Percentiles rank a stretch among this genome's conserved stretches.
These are phyloP conservation scores for Mortierella alpina DNA, from an alignment of 192 early-diverging fungal genomes.

Conservation along the genomic window DNA sequence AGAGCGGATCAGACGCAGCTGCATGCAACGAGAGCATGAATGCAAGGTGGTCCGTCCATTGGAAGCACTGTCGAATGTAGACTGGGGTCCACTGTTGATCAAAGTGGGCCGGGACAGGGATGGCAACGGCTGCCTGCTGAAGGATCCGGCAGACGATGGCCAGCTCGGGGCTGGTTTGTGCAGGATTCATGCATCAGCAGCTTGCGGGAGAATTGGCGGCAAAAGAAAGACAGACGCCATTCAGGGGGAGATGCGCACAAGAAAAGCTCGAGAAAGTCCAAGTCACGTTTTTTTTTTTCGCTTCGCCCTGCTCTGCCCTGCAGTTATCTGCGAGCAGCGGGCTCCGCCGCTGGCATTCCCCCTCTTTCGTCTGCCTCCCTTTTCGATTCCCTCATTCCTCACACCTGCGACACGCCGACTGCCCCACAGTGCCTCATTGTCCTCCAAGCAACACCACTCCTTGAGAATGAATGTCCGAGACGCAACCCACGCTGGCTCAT, in stretches of 20 bases:
- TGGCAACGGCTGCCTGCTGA: constrained; percentile 17
- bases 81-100: constrained; percentile 32
- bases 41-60: constrained; percentile 43
- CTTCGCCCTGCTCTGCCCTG: too few species aligned
- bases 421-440: background rate
- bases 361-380: background rate
- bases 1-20: too few species aligned
- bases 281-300: too few species aligned
- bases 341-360: too few species aligned
- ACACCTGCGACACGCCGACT: background rate
- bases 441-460: too few species aligned
- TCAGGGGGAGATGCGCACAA: background rate
- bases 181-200: constrained; percentile 26
- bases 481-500: constrained; percentile 77
- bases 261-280: too few species aligned
- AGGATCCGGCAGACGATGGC: constrained; percentile 30
- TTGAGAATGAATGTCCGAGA: constrained; percentile 43
- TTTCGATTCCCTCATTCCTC: background rate
- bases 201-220: background rate
- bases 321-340: too few species aligned
- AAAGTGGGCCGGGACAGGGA: constrained; percentile 4
- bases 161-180: constrained; percentile 28
- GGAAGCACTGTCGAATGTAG: constrained; percentile 22
- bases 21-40: background rate
- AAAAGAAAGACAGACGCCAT: background rate